Evolutionary conservation across 2,329 filamentous ascomycete species (phyloP).

Genomic region (Oidium heveae): DNA sequence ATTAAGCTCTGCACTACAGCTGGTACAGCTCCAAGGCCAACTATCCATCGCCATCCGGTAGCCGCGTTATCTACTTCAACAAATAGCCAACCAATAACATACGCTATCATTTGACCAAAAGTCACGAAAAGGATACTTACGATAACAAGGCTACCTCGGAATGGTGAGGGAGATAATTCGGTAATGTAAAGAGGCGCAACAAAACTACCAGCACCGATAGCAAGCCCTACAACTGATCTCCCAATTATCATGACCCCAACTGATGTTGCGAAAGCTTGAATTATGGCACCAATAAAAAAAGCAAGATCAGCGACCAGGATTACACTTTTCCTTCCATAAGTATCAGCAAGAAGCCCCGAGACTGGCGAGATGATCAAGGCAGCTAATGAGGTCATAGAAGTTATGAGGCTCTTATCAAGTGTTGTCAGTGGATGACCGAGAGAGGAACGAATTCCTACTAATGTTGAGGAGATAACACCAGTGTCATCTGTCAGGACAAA

Average conservation of each 20-base stretch:
- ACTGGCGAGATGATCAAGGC: slow-evolving; percentile 38
- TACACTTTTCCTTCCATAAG: slow-evolving; percentile 32
- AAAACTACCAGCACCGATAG: slow-evolving; percentile 53
- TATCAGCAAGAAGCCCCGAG: slow-evolving; percentile 37
- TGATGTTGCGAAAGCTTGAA: slow-evolving; percentile 32
- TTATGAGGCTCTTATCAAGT: slow-evolving; percentile 44
- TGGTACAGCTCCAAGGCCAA: slow-evolving; percentile 59
- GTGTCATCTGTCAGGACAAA: slow-evolving; percentile 7
- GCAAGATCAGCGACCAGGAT: slow-evolving; percentile 38
- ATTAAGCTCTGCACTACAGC: slow-evolving; percentile 45
- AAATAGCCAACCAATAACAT: slow-evolving; percentile 58
- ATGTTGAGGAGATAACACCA: slow-evolving; percentile 39
- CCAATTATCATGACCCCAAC: slow-evolving; percentile 42
- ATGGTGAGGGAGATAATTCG: slow-evolving; percentile 53
- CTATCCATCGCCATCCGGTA: slow-evolving; percentile 74
- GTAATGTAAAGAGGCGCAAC: slow-evolving; percentile 74
- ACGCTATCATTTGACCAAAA: slow-evolving; percentile 69
- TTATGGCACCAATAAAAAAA: slow-evolving; percentile 40
- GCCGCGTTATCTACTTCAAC: slow-evolving; percentile 23
- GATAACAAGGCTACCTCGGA: slow-evolving; percentile 59
- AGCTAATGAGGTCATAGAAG: slow-evolving; percentile 40
- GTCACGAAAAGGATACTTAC: slow-evolving; percentile 67
- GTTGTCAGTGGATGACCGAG: slow-evolving; percentile 30
- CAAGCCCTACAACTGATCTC: slow-evolving; percentile 42
- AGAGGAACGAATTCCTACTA: slow-evolving; percentile 35